These are phyloP conservation scores for Citrus sinensis DNA, from an alignment of 345 rosid species.

Conservation along the genomic window DVS_A1.0 CM039163.1:21349001-21349500, in stretches of 20 bases:
- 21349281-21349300: conserved; percentile 51
- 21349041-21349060: conserved; percentile 29
- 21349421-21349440: conserved; percentile 28
- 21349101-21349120: conserved; percentile 18
- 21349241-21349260: conserved; percentile 26
- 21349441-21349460: conserved; percentile 30
- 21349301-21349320: conserved; percentile 33
- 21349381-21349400: conserved; percentile 20
- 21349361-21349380: conserved; percentile 7
- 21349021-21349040: conserved; percentile 26
- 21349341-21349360: conserved; percentile 41
- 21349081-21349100: conserved; percentile 27
- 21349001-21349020: conserved; percentile 43
- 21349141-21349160: neutral
- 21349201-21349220: conserved; percentile 15
- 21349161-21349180: neutral
- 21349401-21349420: conserved; percentile 3
- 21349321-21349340: conserved; percentile 26
- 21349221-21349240: neutral
- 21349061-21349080: conserved; percentile 17
- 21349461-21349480: neutral
- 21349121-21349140: neutral
- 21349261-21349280: conserved; percentile 61
- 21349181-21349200: conserved; percentile 6
- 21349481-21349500: neutral